Evolutionary conservation across 768 basidiomycete genomes (phyloP), one percentile per base, ranked within the genome.

Genomic region (Pisolithus microcarpus): DNA sequence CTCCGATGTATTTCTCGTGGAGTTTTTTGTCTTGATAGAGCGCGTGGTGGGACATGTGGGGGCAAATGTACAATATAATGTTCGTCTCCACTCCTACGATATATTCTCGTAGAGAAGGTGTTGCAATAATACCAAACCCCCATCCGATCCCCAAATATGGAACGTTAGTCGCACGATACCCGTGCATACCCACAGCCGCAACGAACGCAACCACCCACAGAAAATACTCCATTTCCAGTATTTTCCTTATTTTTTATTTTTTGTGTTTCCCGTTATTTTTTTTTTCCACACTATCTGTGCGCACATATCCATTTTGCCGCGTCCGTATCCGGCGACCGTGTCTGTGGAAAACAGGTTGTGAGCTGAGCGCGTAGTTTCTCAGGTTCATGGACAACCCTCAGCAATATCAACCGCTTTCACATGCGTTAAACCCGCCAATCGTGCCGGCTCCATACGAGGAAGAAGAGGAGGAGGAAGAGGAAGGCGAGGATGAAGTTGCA

Each of bases 371-470:
- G 23, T 21, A 18, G 5, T 7, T 8, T 18, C 13, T 10, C 45
- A 36, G 4, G 11, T 10, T 46, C 52, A 75, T 77, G 75, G 75
- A 86, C 69, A 85, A 85, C 65, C 84, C 84, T 50, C 85, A 87
- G 64, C 84, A 84, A 55, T 86, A 89, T 70, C 85, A 87, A 55
- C 84, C 87, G 24, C 75, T 89, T 58, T 89, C 86, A 50, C 83
- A 87, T 72, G 87, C 87, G 39, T 74, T 89, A 37, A 73, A 85
- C 64, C 82, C 81, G 0, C 83, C 69, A 26, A 61, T 68, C 51
- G 55, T 62, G 24, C 68, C 58, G 38, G 64, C 61, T 3, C 55
- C 70, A 65, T 62, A 67, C 64, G 73, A 80, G 52, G 78, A 83
- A 48, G 79, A 82, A 19, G 75, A 78, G 18, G 77, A 79, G 28